Evolutionary conservation across 192 early-diverging fungal genomes (phyloP), one percentile per base, ranked within the genome.

Genomic region (Linnemannia elongata): DNA sequence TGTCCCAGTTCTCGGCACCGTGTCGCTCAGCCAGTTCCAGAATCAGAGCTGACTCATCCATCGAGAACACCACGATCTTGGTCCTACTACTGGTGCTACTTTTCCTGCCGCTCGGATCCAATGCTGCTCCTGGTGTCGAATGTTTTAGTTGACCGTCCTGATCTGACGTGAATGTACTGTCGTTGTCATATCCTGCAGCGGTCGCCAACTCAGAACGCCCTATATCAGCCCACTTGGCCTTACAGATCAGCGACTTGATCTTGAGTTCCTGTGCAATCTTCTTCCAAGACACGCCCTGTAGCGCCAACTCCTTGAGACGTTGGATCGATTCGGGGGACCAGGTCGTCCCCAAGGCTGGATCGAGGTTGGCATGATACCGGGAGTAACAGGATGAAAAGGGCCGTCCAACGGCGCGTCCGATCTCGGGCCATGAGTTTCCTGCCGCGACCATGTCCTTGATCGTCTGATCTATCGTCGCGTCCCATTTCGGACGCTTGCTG

Each of bases 321-420:
- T 38, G 49, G 4, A 79, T n/a, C 10, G 45, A 60, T 33, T 80
- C 74, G 0, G 12, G 18, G 6, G 78, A 70, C 83, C 83, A 85
- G 7, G 55, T 15, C 22, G 15, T 44, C 10, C 76, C 44, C 30
- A 85, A 49, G 27, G 42, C 41, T 2, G 83, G 78, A 42, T 85
- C 83, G 69, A 85, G 47, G 20, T 30, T 45, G 6, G 77, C 39
- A 60, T 72, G 80, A 15, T 75, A 85, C 6, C 83, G 73, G 5
- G 74, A 69, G 44, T 85, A 85, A 41, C 83, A 85, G 12, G 83
- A 85, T 44, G 83, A 75, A 41, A 80, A 85, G 12, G 83, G 78
- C 42, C 77, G 66, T 5, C 69, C 30, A 30, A 85, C n/a, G 10
- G 78, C 78, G 13, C 22, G 24, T 6, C 78, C 83, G 41, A 85